These are phyloP conservation scores for Phytophthora parvispora DNA, from an alignment of 352 stramenopile species.

Conservation along the genomic window DNA sequence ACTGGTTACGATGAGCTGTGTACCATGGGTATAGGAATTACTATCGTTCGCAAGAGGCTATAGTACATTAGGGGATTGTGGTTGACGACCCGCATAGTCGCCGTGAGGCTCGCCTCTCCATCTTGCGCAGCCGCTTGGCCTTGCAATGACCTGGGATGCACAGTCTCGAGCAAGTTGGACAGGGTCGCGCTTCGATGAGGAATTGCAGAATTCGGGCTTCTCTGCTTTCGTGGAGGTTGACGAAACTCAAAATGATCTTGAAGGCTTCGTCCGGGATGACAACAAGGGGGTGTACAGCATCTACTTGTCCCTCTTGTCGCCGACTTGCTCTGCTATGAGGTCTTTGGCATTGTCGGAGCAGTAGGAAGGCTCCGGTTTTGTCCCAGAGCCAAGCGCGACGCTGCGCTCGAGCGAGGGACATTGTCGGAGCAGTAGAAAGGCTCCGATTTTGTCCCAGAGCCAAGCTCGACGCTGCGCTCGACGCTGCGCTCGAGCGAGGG, in stretches of 20 bases:
- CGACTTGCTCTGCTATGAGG: neutral
- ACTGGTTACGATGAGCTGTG: neutral
- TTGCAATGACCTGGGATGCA: slow-evolving; percentile 29
- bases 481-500: slow-evolving; percentile 15
- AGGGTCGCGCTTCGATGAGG: slow-evolving; percentile 26
- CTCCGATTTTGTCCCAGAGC: slow-evolving; percentile 25
- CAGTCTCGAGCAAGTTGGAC: slow-evolving; percentile 12
- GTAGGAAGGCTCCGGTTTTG: slow-evolving; percentile 11
- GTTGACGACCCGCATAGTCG: neutral
- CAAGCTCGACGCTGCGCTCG: slow-evolving; percentile 12
- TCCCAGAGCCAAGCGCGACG: slow-evolving; percentile 24
- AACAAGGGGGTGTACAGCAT: slow-evolving; percentile 1
- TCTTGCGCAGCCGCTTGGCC: slow-evolving; percentile 19
- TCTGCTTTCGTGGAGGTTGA: slow-evolving; percentile 19
- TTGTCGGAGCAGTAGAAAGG: slow-evolving; percentile 17
- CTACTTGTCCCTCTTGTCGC: neutral
- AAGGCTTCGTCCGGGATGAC: slow-evolving; percentile 22
- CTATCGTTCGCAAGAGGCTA: neutral
- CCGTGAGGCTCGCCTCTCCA: slow-evolving; percentile 17
- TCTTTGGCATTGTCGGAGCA: slow-evolving; percentile 6
- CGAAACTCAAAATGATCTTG: slow-evolving; percentile 24
- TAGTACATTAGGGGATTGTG: neutral
- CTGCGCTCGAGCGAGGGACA: slow-evolving; percentile 6
- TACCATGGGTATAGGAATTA: no score
- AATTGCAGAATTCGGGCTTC: slow-evolving; percentile 19